Evolutionary conservation across 306 rosid species (phyloP).

Genomic region (Vigna hirtella): DNA sequence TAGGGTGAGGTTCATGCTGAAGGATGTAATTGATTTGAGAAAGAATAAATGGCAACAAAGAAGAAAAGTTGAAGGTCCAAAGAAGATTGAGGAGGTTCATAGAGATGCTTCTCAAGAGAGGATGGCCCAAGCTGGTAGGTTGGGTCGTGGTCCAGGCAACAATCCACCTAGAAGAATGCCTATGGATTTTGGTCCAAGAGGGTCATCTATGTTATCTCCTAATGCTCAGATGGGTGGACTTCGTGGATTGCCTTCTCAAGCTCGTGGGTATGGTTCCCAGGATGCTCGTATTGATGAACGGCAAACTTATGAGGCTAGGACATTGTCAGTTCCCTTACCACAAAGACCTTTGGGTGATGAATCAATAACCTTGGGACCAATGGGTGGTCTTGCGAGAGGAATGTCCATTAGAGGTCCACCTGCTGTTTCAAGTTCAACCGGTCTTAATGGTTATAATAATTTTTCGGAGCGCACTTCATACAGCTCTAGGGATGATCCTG

Average conservation of each 20-base stretch:
- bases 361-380: slow-evolving; percentile 89
- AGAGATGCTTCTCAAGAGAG: slow-evolving; percentile 98
- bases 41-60: slow-evolving; percentile 94
- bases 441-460: slow-evolving; percentile 69
- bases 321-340: slow-evolving; percentile 67
- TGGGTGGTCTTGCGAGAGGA: slow-evolving; percentile 95
- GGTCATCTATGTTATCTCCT: slow-evolving; percentile 67
- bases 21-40: slow-evolving; percentile 84
- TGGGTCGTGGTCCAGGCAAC: slow-evolving; percentile 72
- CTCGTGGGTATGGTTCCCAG: slow-evolving; percentile 74
- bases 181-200: slow-evolving; percentile 77
- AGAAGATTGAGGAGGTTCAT: slow-evolving; percentile 96
- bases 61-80: slow-evolving; percentile 96
- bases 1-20: slow-evolving; percentile 94
- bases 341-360: slow-evolving; percentile 72
- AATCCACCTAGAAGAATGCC: slow-evolving; percentile 64
- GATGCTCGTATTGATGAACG: slow-evolving; percentile 78
- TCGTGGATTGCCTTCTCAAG: slow-evolving; percentile 68
- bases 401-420: slow-evolving; percentile 88
- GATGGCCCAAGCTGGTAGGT: slow-evolving; percentile 76
- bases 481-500: slow-evolving; percentile 63
- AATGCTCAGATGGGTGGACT: slow-evolving; percentile 66
- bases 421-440: slow-evolving; percentile 54
- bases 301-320: slow-evolving; percentile 71
- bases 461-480: slow-evolving; percentile 51